Evolutionary conservation across 1,139 yeast genomes (phyloP), one percentile per base, ranked within the genome.

Genomic region (Taphrina wiesneri): DNA sequence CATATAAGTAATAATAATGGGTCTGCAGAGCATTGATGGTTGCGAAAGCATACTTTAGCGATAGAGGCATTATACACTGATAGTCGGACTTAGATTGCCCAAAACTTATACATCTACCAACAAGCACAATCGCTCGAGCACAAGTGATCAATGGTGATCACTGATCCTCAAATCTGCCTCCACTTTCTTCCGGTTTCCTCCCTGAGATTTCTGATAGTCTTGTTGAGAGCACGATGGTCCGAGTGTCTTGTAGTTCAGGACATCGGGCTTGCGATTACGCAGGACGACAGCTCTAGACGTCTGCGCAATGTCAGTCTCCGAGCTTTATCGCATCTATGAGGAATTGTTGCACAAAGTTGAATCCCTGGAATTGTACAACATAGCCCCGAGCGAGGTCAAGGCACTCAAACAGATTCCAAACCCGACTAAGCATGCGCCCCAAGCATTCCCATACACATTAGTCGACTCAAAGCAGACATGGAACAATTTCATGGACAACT

Each of bases 381-480:
- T 32, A 11, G 36, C 36, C 9, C 36, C 36, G 5, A 32, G 15
- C 15, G 15, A 32, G 36, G 36, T 15, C 36, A 32, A 2, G 5
- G 5, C 36, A 4, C 9, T 11, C 36, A 15, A 11, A 11, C 9
- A 32, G 5, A 32, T 32, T 15, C 9, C 9, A 2, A 32, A 39
- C 43, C 15, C 43, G 17, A 4, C 19, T 2, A 32, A 32, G 36
- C 9, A 15, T 32, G 36, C 15, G 2, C 1, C 19, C 7, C 43
- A 39, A n/a, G 43, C 43, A 17, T 52, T 52, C 28, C 56, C 56
- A 32, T 52, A 52, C 21, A 52, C 56, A 1, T 17, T 52, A 4
- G 45, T 52, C 15, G 45, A 52, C 34, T 19, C 26, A 17, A 34
- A 34, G 28, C 19, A 21, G 21, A 30, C 56, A 19, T 34, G 19